Conservation (phyloP, 768 basidiomycete genomes). For the Lactifluus piperatus region DNA sequence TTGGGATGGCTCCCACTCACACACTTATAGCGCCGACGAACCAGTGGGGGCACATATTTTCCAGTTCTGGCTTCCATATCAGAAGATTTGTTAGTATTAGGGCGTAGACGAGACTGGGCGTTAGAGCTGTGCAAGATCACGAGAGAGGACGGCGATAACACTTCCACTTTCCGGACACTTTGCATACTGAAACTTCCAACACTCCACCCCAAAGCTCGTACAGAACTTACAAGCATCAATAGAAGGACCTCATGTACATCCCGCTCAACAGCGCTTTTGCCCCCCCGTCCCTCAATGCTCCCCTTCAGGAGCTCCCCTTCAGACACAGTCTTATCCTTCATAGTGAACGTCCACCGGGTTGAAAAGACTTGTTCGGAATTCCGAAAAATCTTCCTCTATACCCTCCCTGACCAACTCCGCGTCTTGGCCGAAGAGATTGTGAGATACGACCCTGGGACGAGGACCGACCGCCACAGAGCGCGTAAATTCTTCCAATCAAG, state of each 20-base stretch:
- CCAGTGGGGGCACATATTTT: not conserved
- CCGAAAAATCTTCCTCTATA: not conserved
- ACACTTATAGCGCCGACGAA: not conserved
- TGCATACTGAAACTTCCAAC: constrained; percentile 3
- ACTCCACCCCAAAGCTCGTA: not conserved
- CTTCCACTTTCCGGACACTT: not conserved
- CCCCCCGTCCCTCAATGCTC: not conserved
- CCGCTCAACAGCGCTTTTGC: not conserved
- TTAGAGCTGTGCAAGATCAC: not conserved
- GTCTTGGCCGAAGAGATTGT: not conserved
- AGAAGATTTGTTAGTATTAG: not conserved
- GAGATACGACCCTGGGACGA: not conserved
- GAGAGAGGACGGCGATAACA: not conserved
- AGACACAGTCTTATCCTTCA: constrained; percentile 6
- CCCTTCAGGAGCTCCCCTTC: constrained; percentile 2
- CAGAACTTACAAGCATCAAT: not conserved
- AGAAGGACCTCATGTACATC: not conserved
- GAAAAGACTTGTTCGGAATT: not conserved
- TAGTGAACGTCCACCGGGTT: not conserved
- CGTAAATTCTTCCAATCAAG: not conserved
- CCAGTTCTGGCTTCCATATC: not conserved
- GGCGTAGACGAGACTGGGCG: constrained; percentile 1
- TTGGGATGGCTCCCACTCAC: not conserved
- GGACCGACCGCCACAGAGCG: not conserved
- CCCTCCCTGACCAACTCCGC: not conserved